These are phyloP conservation scores for Tulasnella sp. DNA, from an alignment of 768 basidiomycete species.

Conservation along the genomic window DNA sequence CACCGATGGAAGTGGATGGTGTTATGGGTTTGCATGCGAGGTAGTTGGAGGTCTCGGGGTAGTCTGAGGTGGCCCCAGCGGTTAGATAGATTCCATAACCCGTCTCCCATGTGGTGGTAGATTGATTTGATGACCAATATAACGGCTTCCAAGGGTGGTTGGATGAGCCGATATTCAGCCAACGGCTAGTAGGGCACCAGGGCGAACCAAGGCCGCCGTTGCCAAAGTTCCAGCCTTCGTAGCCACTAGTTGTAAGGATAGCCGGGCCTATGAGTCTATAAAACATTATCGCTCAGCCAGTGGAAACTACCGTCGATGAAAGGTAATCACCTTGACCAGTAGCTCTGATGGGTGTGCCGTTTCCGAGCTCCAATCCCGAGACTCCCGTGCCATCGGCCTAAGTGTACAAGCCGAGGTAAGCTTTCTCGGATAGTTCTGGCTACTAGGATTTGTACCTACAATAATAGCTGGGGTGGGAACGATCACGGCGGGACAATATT, in stretches of 20 bases:
- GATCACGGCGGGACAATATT: background rate
- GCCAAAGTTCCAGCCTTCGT: background rate
- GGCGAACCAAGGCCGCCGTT: background rate
- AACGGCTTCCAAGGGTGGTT: slow-evolving; percentile 2
- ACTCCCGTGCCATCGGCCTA: background rate
- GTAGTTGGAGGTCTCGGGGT: background rate
- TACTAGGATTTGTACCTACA: background rate
- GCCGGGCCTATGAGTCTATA: background rate
- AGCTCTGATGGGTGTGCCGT: background rate
- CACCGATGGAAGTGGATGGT: background rate
- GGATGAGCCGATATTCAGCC: background rate
- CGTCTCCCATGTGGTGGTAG: background rate
- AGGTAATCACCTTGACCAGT: background rate
- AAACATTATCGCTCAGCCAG: background rate
- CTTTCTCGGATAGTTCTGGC: background rate
- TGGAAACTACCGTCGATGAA: background rate
- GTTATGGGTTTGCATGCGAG: slow-evolving; percentile 1
- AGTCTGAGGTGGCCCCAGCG: background rate
- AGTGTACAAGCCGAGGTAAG: background rate
- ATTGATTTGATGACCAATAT: background rate
- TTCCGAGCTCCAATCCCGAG: background rate
- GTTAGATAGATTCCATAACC: background rate
- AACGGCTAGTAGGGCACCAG: background rate
- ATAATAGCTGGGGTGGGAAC: background rate
- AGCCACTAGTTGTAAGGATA: background rate